Evolutionary conservation across 2,329 filamentous ascomycete species (phyloP), one percentile per base, ranked within the genome.

Genomic region (Dactylonectria estremocensis): DNA sequence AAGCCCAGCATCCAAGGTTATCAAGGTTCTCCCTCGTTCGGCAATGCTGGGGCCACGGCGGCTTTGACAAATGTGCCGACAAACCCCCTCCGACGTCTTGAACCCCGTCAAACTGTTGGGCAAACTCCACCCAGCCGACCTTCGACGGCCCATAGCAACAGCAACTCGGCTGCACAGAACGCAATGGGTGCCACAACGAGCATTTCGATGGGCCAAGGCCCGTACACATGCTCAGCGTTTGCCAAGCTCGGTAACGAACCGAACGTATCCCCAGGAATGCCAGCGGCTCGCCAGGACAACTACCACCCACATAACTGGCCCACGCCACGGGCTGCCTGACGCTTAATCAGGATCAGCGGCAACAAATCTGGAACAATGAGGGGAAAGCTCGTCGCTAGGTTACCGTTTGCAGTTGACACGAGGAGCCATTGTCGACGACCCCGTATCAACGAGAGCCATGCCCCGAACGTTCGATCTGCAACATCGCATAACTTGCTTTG

Each of bases 171-270:
- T 43, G 14, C 40, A 43, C n/a, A n/a, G 40, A n/a, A n/a, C 5
- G 16, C 7, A 14, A 8, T 8, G 40, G 40, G 40, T 43, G 14
- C 16, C 5, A 8, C 40, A 7, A n/a, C 40, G 8, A 14, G 40
- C 16, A n/a, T 18, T 3, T n/a, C 5, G 40, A n/a, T n/a, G 8
- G n/a, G 8, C 14, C 3, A 43, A 5, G 3, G 14, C 16, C 14
- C n/a, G 40, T 3, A 43, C 14, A n/a, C 14, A 6, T n/a, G 5
- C 8, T 7, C 40, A n/a, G 16, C 14, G 40, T n/a, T 43, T n/a
- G 40, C 40, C 14, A 18, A 14, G 40, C n/a, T n/a, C 40, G 40
- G 53, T 13, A 55, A 70, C 16, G 63, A 64, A 20, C 31, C 68
- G 35, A 33, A 59, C 14, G 40, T 43, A 3, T 16, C 14, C 14